Evolutionary conservation across 192 early-diverging fungal species (phyloP), one percentile per base, ranked within the genome.

Genomic region (Coemansia aciculifera): DNA sequence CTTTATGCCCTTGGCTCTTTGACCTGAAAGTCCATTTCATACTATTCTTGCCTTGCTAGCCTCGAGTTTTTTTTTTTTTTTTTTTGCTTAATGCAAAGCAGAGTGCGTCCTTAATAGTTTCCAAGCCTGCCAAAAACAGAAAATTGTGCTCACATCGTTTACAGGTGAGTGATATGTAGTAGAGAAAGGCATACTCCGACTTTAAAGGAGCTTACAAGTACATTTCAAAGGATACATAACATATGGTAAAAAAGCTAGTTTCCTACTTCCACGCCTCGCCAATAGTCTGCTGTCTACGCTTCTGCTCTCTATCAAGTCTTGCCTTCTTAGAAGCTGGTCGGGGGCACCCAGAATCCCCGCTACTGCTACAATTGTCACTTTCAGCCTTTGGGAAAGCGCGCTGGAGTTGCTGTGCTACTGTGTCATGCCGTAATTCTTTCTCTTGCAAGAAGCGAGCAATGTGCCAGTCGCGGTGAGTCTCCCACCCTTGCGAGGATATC

Each of bases 381-480:
- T 13, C 21, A 17, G 51, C 37, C 21, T 36, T 46, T 3, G 36
- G 43, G 36, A 77, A 77, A 7, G 80, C 80, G 7, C 40, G 49
- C 19, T 63, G 75, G 27, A 83, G 24, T 29, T 78, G 75, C 54
- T 62, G 42, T 1, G 72, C 66, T 1, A 68, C 75, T 12, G 21
- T 65, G 6, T 83, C 80, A 66, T 78, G 69, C 0, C 72, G 68
- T 59, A 83, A 39, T 56, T 83, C 80, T 17, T 75, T 68, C 44
- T 77, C 80, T 37, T 83, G 80, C 46, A 83, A 34, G n/a, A 72
- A 59, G 10, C 76, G 62, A 4, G 80, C 80, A 61, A 83, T 71
- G 61, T 83, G 80, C 80, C 80, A 83, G 62, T 83, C 80, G 21
- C 75, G 36, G 42, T 83, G 80, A 9, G 72, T 83, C 34, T 72